Base-by-base conservation (phyloP, 202 grass and related monocot species). In the Cymbopogon flexuosus region DNA sequence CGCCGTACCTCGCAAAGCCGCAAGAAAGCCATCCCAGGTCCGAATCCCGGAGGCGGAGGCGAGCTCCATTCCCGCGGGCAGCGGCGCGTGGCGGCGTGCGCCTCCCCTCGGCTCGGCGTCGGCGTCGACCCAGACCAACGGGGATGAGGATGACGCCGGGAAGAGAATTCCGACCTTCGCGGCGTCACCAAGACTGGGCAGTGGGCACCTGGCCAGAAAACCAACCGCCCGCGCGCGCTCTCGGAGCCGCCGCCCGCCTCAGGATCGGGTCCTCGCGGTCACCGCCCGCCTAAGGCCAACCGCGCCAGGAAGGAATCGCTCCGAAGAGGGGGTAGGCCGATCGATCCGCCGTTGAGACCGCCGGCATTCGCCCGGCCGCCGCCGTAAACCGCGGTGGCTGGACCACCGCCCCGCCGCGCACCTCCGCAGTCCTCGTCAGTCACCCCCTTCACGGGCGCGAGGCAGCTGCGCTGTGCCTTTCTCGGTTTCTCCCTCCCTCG, bases 1-100 rank as follows among this genome's bases (percentile, higher is more conserved):
- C 56, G 21, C 8, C 21, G 16, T 89, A 89, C 83, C 83, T 89
- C 49, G 83, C 34, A 13, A 52, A 36, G 52, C 21, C 1, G 72
- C 19, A 60, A 10, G 70, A 87, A 49, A 78, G 13, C 21, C 27
- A 57, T 7, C 79, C 59, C 24, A 56, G n/a, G 45, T 29, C 42
- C 6, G 61, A 62, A 37, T 58, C 49, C 19, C 30, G 42, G 40
- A 2, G 16, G 31, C 56, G 11, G 21, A 62, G 65, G 8, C 59
- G 43, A 76, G 18, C 56, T 43, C 34, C 76, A 34, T 31, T 14
- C 31, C 3, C 31, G 31, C n/a, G n/a, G 31, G 31, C n/a, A 36
- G 65, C n/a, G 27, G 19, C 66, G 73, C 34, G 18, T 12, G 63
- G n/a, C 31, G 51, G 72, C 34, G 16, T 12, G 64, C 33, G 42